These are phyloP conservation scores for Suillus subalutaceus DNA, from an alignment of 768 basidiomycete genomes.

Conservation along the genomic window DNA sequence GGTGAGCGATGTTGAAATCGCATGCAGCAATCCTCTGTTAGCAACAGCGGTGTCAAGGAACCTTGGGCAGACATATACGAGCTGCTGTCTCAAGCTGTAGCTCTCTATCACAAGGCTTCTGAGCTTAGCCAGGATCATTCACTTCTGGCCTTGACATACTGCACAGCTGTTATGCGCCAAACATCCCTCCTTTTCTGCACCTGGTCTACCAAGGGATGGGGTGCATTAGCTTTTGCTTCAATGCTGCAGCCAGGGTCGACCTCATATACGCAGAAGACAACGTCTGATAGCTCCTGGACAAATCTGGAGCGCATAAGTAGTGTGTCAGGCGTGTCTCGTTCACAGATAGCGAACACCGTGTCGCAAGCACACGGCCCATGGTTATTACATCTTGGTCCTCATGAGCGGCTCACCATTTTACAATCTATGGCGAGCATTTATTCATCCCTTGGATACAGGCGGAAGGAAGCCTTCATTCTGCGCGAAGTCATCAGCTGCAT, in stretches of 20 bases:
- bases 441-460: slow-evolving; percentile 76
- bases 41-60: slow-evolving; percentile 48
- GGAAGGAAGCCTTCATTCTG: slow-evolving; percentile 87
- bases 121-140: slow-evolving; percentile 59
- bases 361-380: slow-evolving; percentile 85
- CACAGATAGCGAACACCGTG: slow-evolving; percentile 65
- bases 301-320: slow-evolving; percentile 66
- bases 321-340: slow-evolving; percentile 71
- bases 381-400: slow-evolving; percentile 76
- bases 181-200: slow-evolving; percentile 73
- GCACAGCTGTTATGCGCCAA: slow-evolving; percentile 69
- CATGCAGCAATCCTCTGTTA: slow-evolving; percentile 56
- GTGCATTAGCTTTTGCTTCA: slow-evolving; percentile 71
- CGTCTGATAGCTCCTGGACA: slow-evolving; percentile 51
- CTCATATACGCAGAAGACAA: slow-evolving; percentile 61
- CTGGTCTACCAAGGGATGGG: slow-evolving; percentile 90
- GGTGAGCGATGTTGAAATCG: slow-evolving; percentile 17
- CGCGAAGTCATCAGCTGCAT: slow-evolving; percentile 85
- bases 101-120: slow-evolving; percentile 60
- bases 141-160: slow-evolving; percentile 70
- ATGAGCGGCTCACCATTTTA: slow-evolving; percentile 73
- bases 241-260: slow-evolving; percentile 70
- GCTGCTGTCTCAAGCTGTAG: slow-evolving; percentile 64
- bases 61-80: slow-evolving; percentile 79
- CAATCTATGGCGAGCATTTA: slow-evolving; percentile 76